Conservation (phyloP, 176 grass and related monocot species). For the Zea luxurians region DNA sequence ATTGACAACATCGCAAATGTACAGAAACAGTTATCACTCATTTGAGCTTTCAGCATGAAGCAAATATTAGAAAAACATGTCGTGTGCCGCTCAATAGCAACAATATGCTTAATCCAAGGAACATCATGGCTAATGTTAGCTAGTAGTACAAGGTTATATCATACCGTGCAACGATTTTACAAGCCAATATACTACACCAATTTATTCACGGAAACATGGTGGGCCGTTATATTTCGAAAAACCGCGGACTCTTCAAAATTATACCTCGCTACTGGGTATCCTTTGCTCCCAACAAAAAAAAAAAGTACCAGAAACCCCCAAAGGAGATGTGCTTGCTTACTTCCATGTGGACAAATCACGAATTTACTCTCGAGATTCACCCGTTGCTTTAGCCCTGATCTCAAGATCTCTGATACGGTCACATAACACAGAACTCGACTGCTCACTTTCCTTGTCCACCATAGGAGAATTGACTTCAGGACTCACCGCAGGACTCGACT, state of each 20-base stretch:
- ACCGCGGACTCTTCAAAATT: neutral
- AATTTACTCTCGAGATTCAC: slow-evolving; percentile 43
- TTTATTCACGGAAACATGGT: slow-evolving; percentile 30
- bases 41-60: neutral
- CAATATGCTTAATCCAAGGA: neutral
- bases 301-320: neutral
- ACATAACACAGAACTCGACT: slow-evolving; percentile 48
- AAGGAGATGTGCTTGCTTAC: neutral
- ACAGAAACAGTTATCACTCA: neutral
- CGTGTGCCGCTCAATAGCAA: neutral
- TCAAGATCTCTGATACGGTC: slow-evolving; percentile 73
- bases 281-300: neutral
- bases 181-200: neutral
- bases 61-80: neutral
- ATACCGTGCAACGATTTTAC: neutral
- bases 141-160: neutral
- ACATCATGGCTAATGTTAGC: neutral
- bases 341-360: slow-evolving; percentile 19
- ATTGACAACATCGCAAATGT: neutral
- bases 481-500: slow-evolving; percentile 28
- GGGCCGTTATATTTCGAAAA: neutral
- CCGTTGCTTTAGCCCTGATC: slow-evolving; percentile 68
- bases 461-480: neutral
- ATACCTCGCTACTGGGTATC: slow-evolving; percentile 10
- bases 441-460: neutral